Percentiles rank a stretch among this genome's conserved stretches.
phyloP scores from a whole-genome alignment of 1,284 basidiomycete genomes.

The Boletus sp. region DNA sequence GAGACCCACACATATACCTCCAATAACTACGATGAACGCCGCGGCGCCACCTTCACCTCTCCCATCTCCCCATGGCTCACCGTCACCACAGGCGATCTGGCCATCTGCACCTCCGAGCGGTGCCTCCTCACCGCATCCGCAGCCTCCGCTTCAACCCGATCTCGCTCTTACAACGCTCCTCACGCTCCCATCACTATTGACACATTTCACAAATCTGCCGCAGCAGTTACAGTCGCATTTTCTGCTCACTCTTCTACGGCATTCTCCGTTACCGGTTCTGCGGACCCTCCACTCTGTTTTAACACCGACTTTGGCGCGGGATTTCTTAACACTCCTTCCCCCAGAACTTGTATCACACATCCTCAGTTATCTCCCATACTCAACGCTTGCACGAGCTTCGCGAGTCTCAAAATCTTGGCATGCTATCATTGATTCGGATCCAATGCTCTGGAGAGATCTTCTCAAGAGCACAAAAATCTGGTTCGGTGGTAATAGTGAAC shows the following conservation, averaged over 20 bases:
- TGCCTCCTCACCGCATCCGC: conserved; percentile 63
- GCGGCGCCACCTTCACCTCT: conserved; percentile 79
- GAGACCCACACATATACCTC: conserved; percentile 55
- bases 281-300: conserved; percentile 81
- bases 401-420: conserved; percentile 82
- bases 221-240: conserved; percentile 79
- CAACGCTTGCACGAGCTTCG: conserved; percentile 75
- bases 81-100: conserved; percentile 69
- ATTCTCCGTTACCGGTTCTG: conserved; percentile 80
- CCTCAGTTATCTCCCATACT: conserved; percentile 73
- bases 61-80: conserved; percentile 79
- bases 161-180: conserved; percentile 73
- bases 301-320: conserved; percentile 80
- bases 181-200: conserved; percentile 72
- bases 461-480: conserved; percentile 77
- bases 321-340: conserved; percentile 83
- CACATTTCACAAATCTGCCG: conserved; percentile 72
- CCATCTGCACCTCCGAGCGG: conserved; percentile 75
- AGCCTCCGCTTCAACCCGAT: conserved; percentile 75
- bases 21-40: conserved; percentile 57
- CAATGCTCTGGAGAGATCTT: conserved; percentile 80
- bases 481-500: conserved; percentile 79
- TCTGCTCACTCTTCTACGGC: conserved; percentile 78
- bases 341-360: conserved; percentile 82
- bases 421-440: conserved; percentile 79